Conservation (phyloP, 352 stramenopile genomes). For the Phytopythium helicoides region DNA sequence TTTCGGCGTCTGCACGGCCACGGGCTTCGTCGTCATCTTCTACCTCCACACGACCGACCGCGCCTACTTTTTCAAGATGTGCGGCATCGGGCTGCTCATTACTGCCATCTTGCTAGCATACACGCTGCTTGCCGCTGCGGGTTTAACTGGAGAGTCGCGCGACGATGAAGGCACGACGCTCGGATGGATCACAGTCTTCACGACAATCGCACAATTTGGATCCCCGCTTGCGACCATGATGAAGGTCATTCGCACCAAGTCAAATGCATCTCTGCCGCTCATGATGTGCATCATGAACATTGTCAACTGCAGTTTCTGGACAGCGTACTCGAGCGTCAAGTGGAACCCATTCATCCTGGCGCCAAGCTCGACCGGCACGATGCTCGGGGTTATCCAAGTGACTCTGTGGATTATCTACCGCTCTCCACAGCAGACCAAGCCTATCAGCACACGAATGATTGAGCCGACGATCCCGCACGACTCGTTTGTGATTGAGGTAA, state of each 20-base stretch:
- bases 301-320: constrained; percentile 5
- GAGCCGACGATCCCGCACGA: neutral
- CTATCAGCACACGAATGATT: too few relatives aligned
- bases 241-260: constrained; percentile 5
- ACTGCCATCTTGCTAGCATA: constrained; percentile 21
- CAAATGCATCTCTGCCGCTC: constrained; percentile 9
- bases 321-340: constrained; percentile 7
- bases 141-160: constrained; percentile 9
- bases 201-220: constrained; percentile 14
- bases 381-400: constrained; percentile 1
- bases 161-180: constrained; percentile 11
- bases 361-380: neutral
- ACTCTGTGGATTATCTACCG: constrained; percentile 1
- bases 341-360: constrained; percentile 4
- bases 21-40: constrained; percentile 46
- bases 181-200: constrained; percentile 11
- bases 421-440: neutral
- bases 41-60: constrained; percentile 34
- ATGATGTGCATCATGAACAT: constrained; percentile 6
- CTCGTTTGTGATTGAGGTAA: constrained; percentile 8
- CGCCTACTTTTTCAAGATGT: constrained; percentile 15
- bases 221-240: constrained; percentile 9
- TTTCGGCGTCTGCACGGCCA: constrained; percentile 35
- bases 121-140: constrained; percentile 14
- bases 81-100: constrained; percentile 5